Percentiles rank a stretch among this genome's conserved stretches.
phyloP scores from a whole-genome alignment of 2,329 filamentous ascomycete species.

The Neopestalotiopsis sp. region DNA sequence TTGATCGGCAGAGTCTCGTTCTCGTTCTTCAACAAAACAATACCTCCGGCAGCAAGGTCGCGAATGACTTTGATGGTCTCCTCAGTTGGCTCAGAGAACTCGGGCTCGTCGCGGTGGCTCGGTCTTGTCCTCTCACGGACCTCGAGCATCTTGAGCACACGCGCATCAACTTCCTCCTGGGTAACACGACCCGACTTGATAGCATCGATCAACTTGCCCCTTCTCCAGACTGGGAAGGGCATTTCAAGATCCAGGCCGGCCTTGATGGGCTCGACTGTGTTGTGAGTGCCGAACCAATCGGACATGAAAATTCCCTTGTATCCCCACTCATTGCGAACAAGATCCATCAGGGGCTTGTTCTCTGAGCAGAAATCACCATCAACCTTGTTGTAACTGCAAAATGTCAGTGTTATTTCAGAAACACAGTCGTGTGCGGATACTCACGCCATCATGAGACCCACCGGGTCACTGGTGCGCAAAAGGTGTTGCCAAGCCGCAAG shows the following conservation, averaged over 20 bases:
- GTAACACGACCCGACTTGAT: slow-evolving; percentile 21
- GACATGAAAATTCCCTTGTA: slow-evolving; percentile 40
- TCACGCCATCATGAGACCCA: slow-evolving; percentile 26
- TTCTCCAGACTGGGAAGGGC: slow-evolving; percentile 32
- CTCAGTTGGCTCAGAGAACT: slow-evolving; percentile 20
- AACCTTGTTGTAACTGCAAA: slow-evolving; percentile 31
- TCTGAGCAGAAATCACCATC: slow-evolving; percentile 30
- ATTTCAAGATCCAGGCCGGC: slow-evolving; percentile 40
- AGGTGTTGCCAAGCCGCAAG: slow-evolving; percentile 26
- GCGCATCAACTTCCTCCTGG: slow-evolving; percentile 21
- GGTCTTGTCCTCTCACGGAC: slow-evolving; percentile 7
- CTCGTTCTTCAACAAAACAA: slow-evolving; percentile 79
- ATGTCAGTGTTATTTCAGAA: not conserved
- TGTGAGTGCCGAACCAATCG: slow-evolving; percentile 41
- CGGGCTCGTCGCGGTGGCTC: slow-evolving; percentile 17
- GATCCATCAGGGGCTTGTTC: slow-evolving; percentile 27
- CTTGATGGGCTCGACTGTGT: slow-evolving; percentile 34
- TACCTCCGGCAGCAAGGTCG: slow-evolving; percentile 62
- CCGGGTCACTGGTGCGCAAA: slow-evolving; percentile 21
- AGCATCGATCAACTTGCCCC: slow-evolving; percentile 24
- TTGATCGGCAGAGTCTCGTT: slow-evolving; percentile 65
- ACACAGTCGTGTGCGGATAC: not conserved
- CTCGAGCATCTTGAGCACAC: slow-evolving; percentile 23
- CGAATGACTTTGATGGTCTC: slow-evolving; percentile 40
- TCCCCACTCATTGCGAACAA: slow-evolving; percentile 38